A percentile compares a stretch with the other conserved stretches of the same genome.
phyloP scores from a whole-genome alignment of 1,284 basidiomycete species.

The Entoloma clypeatum region DNA sequence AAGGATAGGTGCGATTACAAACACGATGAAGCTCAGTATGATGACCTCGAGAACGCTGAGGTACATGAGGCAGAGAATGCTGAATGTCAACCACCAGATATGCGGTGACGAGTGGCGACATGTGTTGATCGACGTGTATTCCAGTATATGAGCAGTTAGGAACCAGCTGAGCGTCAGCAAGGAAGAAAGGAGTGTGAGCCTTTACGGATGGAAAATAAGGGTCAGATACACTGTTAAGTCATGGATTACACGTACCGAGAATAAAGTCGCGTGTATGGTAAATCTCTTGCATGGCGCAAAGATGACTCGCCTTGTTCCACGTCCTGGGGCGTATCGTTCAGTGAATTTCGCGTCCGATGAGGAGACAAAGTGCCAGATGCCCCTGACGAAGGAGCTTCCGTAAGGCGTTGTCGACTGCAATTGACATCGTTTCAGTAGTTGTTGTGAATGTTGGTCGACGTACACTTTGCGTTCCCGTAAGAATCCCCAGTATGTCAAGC shows the following conservation, averaged over 20 bases:
- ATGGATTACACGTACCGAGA: slow-evolving; percentile 27
- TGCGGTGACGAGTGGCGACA: slow-evolving; percentile 71
- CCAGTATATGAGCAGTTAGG: slow-evolving; percentile 69
- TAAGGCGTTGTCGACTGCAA: slow-evolving; percentile 12
- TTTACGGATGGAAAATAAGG: slow-evolving; percentile 4
- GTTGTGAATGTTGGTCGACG: slow-evolving; percentile 14
- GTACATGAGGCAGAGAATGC: slow-evolving; percentile 75
- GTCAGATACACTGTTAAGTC: slow-evolving; percentile 3
- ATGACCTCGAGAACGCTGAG: slow-evolving; percentile 71
- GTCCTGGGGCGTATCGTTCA: slow-evolving; percentile 3
- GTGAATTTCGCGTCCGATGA: background rate
- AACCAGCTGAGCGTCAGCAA: slow-evolving; percentile 76
- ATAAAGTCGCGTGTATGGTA: slow-evolving; percentile 29
- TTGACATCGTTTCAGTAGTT: background rate
- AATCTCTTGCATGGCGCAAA: slow-evolving; percentile 1
- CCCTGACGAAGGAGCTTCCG: slow-evolving; percentile 2
- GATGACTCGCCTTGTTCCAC: slow-evolving; percentile 4
- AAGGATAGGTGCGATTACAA: slow-evolving; percentile 71
- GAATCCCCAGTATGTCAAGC: slow-evolving; percentile 61
- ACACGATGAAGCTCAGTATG: slow-evolving; percentile 66
- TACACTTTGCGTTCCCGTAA: slow-evolving; percentile 43
- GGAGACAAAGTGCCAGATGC: slow-evolving; percentile 1
- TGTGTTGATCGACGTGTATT: slow-evolving; percentile 67
- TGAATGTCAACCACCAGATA: slow-evolving; percentile 80
- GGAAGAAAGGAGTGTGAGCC: slow-evolving; percentile 57